These are phyloP conservation scores for Boechera stricta DNA, from an alignment of 345 rosid genomes.

Conservation along the genomic window DNA sequence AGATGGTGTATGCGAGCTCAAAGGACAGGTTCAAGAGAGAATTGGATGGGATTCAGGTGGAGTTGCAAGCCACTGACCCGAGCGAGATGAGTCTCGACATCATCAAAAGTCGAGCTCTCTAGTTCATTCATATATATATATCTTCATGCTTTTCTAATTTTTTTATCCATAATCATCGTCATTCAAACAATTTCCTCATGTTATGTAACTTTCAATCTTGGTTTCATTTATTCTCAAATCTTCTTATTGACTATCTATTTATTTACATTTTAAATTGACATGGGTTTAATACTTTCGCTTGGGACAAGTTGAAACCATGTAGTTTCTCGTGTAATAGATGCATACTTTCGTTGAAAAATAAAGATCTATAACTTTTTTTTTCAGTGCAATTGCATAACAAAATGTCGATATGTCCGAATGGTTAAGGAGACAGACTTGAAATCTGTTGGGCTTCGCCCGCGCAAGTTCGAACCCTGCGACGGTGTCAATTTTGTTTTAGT, in stretches of 20 bases:
- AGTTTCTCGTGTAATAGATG: conserved; percentile 35
- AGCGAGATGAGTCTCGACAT: conserved; percentile 97
- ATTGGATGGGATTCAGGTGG: conserved; percentile 89
- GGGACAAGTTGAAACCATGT: conserved; percentile 36
- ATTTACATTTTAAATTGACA: conserved; percentile 21
- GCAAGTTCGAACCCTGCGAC: conserved; percentile 80
- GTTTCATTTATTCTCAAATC: conserved; percentile 36
- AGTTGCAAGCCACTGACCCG: conserved; percentile 98
- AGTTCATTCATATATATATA: conserved; percentile 23
- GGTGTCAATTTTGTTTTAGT: background rate
- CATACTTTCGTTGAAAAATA: conserved; percentile 30
- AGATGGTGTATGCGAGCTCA: conserved; percentile 97
- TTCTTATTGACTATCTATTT: conserved; percentile 14
- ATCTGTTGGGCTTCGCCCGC: conserved; percentile 83
- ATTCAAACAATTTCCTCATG: conserved; percentile 30
- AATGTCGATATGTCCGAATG: conserved; percentile 96
- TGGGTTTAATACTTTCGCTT: conserved; percentile 37
- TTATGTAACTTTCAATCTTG: conserved; percentile 36
- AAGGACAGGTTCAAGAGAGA: conserved; percentile 98
- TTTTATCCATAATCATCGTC: conserved; percentile 21
- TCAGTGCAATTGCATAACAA: background rate
- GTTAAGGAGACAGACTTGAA: conserved; percentile 98
- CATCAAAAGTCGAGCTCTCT: conserved; percentile 77
- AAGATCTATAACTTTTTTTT: background rate
- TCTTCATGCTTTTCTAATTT: background rate